These are phyloP conservation scores for Oryza glumipatula DNA, from an alignment of 176 grass and related monocot species.

Conservation along the genomic window DNA sequence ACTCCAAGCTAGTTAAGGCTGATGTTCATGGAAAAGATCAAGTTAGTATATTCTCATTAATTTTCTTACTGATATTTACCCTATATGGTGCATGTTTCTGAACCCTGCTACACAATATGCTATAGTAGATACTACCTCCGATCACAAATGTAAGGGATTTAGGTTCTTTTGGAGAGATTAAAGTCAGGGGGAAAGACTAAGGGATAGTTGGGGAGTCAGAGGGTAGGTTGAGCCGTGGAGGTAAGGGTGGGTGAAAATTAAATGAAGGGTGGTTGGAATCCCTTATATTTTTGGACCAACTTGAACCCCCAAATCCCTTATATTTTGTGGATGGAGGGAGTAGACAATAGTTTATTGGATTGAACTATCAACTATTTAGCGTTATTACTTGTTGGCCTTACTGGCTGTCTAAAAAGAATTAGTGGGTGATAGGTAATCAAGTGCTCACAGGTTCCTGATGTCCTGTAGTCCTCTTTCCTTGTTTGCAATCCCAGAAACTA, in stretches of 20 bases:
- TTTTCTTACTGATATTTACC: constrained; percentile 28
- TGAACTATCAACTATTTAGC: background rate
- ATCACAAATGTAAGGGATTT: no score
- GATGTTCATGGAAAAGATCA: constrained; percentile 96
- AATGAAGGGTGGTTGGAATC: no score
- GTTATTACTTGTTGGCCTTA: background rate
- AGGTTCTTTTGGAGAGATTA: no score
- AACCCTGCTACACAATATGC: background rate
- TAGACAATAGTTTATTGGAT: background rate
- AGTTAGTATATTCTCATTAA: constrained; percentile 48
- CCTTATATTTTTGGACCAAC: no score
- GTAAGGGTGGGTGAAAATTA: no score
- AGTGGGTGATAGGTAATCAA: background rate
- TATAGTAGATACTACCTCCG: no score
- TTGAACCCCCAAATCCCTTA: no score
- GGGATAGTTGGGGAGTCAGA: no score
- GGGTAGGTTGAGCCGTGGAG: no score
- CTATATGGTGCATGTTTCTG: constrained; percentile 14
- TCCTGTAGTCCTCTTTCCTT: background rate
- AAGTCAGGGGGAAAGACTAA: no score
- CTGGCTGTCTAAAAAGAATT: background rate
- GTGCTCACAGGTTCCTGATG: background rate
- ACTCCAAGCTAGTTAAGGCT: constrained; percentile 94
- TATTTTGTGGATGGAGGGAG: no score
- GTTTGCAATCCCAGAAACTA: background rate